Evolutionary conservation across 345 rosid genomes (phyloP).

Genomic region (Eucalyptus victrix): DNA sequence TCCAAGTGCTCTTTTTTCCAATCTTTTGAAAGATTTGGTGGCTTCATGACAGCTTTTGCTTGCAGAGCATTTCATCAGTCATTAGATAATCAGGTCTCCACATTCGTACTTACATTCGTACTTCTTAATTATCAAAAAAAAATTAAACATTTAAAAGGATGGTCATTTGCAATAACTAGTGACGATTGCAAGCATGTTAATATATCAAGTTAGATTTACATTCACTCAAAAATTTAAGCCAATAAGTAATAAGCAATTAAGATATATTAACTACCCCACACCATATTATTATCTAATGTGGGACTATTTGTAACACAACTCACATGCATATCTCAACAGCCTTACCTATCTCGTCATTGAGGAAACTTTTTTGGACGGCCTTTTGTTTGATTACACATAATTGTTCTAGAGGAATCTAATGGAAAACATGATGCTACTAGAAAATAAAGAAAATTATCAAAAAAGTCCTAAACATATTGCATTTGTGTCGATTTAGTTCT

Average conservation of each 20-base stretch:
- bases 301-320: not conserved
- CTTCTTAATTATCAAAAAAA: not conserved
- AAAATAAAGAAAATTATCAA: not conserved
- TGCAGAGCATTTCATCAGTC: not conserved
- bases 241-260: not conserved
- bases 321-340: not conserved
- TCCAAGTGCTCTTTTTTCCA: not conserved
- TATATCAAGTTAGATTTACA: not conserved
- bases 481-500: too few relatives aligned
- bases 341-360: not conserved
- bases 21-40: not conserved
- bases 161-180: not conserved
- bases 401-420: not conserved
- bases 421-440: not conserved
- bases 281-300: not conserved
- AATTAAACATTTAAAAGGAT: not conserved
- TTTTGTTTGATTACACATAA: not conserved
- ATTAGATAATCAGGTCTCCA: not conserved
- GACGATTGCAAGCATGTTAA: not conserved
- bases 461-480: fast-evolving
- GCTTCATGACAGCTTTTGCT: not conserved
- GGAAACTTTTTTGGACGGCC: not conserved
- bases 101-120: not conserved
- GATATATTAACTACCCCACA: not conserved
- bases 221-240: not conserved